Base-by-base conservation (phyloP, 2,329 filamentous ascomycete genomes). In the Aphanocladium album region DNA sequence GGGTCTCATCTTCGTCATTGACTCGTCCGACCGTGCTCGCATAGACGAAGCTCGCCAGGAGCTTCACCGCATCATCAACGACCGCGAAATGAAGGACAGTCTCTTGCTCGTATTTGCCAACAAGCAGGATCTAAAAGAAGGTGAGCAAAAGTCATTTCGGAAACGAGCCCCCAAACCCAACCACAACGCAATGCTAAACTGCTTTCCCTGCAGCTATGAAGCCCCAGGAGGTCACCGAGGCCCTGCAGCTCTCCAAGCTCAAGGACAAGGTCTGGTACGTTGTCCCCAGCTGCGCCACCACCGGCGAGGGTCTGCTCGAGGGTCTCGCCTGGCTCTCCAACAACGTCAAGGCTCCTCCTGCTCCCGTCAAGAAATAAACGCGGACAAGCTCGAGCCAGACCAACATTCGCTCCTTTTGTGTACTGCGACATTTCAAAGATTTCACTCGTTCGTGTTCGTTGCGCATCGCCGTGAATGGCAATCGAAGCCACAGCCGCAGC, bases 1-100 rank as follows among this genome's bases (percentile, higher is more conserved):
- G 80, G 95, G 93, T 71, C 85, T 99, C 70, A 97, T 99, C 79
- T 99, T 98, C 80, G 95, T 99, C 68, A 91, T 99, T 71, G 95
- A 99, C 80, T 96, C 90, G 64, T 95, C 91, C 71, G 95, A 98
- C 77, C 90, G 88, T 66, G 87, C 86, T 68, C 89, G 95, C 74
- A 91, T 99, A 76, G 91, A 95, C 61, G 95, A 98, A 79, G 95
- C 95, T 60, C 86, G 89, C 69, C 90, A 91, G 74, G 95, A 99
- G 77, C 82, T 99, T 66, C 92, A 97, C 80, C 90, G 93, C 72
- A 98, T 98, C 78, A 91, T 98, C 79, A 95, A 96, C 77, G 95
- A 98, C 75, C 88, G 93, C 66, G 95, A 99, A 83, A 93, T 98
- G 87, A 93, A 95, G 79, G 93, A 98, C 73, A 93, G 92, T 64